Evolutionary conservation across 2,329 filamentous ascomycete species (phyloP).

Genomic region (Fusarium sterilihyphosum): DNA sequence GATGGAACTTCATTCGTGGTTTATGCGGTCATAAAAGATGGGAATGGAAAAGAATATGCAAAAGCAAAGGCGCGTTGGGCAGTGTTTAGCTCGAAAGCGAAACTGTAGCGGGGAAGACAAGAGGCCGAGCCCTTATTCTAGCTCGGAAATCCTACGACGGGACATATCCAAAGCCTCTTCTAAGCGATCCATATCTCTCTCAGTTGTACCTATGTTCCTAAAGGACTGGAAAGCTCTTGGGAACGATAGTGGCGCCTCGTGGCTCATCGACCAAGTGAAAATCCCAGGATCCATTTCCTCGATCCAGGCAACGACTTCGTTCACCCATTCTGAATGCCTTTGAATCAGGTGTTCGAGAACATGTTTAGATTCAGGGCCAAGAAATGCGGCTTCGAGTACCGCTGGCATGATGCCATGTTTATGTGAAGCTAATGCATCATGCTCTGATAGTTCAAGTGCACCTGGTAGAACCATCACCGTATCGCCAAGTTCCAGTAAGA

Average conservation of each 20-base stretch:
- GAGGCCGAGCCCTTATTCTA: neutral
- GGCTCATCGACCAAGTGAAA: neutral
- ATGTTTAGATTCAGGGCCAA: no score
- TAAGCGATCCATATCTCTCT: neutral
- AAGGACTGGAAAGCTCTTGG: neutral
- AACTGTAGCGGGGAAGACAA: neutral
- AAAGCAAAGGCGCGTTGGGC: neutral
- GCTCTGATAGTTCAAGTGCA: no score
- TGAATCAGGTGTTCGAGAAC: no score
- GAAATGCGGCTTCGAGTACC: no score
- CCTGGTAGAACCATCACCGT: no score
- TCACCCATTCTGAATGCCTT: no score
- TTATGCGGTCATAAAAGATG: neutral
- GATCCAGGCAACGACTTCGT: neutral
- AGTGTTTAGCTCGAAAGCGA: fast-evolving
- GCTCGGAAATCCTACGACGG: neutral
- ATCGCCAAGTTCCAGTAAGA: no score
- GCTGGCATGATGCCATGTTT: no score
- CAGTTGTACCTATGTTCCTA: fast-evolving
- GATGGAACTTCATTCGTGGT: neutral
- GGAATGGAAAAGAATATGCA: neutral
- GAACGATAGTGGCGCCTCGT: neutral
- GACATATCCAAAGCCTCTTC: neutral
- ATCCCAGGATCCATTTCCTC: neutral
- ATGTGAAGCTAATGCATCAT: no score